These are phyloP conservation scores for Coemansia asiatica DNA, from an alignment of 192 early-diverging fungal genomes.

Conservation along the genomic window DNA sequence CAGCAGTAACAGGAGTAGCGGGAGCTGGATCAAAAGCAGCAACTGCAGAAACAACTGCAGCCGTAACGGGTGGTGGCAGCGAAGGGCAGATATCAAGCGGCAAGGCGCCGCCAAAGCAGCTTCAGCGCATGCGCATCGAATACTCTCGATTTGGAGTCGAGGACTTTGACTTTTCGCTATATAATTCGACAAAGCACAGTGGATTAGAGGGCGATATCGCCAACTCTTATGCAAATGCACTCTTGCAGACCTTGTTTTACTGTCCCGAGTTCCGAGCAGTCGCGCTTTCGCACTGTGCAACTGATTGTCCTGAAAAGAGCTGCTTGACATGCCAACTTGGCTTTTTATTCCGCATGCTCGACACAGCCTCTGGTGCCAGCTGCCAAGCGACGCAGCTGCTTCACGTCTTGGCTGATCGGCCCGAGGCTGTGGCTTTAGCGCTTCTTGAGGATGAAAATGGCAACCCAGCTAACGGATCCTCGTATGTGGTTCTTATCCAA, in stretches of 20 bases:
- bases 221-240: slow-evolving; percentile 88
- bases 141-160: slow-evolving; percentile 91
- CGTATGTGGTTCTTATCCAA: slow-evolving; percentile 79
- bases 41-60: not conserved
- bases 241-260: slow-evolving; percentile 86
- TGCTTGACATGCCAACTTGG: slow-evolving; percentile 93
- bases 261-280: slow-evolving; percentile 63
- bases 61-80: not conserved
- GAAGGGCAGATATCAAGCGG: slow-evolving; percentile 4
- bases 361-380: slow-evolving; percentile 84
- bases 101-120: slow-evolving; percentile 36
- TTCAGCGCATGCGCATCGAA: slow-evolving; percentile 48
- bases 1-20: no score
- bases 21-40: no score
- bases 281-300: slow-evolving; percentile 70
- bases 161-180: slow-evolving; percentile 99
- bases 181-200: slow-evolving; percentile 83
- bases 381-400: slow-evolving; percentile 96
- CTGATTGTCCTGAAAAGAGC: slow-evolving; percentile 66
- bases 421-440: slow-evolving; percentile 81
- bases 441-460: slow-evolving; percentile 80
- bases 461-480: slow-evolving; percentile 56
- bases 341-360: slow-evolving; percentile 89
- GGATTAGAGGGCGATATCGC: slow-evolving; percentile 90
- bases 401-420: slow-evolving; percentile 75